A percentile compares a stretch with the other conserved stretches of the same genome.
Evolutionary conservation across 1,284 basidiomycete species (phyloP).

Genomic region (Rhodotorula sp.): DNA sequence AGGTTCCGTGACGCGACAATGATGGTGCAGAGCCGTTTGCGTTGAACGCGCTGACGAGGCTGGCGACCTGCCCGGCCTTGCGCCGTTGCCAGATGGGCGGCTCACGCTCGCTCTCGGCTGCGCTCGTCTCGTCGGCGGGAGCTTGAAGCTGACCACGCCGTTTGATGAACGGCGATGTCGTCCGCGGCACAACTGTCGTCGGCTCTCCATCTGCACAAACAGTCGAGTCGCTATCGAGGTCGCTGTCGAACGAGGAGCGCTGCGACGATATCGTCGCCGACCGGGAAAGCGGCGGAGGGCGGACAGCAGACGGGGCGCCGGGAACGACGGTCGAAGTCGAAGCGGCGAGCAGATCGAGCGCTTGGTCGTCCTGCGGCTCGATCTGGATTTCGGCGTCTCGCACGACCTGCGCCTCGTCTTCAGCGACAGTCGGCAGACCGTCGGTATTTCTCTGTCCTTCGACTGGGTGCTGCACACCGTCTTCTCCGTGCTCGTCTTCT

Average conservation of each 20-base stretch:
- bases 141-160: neutral
- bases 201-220: conserved; percentile 66
- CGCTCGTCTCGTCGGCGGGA: conserved; percentile 46
- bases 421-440: neutral
- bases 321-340: neutral
- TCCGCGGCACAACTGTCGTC: neutral
- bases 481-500: conserved; percentile 40
- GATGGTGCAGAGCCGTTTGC: neutral
- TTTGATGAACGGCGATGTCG: conserved; percentile 26
- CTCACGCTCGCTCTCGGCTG: conserved; percentile 50
- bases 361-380: neutral
- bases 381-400: neutral
- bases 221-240: conserved; percentile 77
- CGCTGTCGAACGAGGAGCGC: conserved; percentile 7
- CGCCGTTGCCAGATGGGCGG: neutral
- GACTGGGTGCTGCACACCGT: neutral
- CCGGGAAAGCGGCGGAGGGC: neutral
- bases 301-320: neutral
- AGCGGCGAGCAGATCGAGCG: neutral
- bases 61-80: conserved; percentile 11
- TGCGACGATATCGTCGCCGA: neutral
- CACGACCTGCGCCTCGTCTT: neutral
- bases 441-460: neutral
- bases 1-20: conserved; percentile 2
- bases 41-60: conserved; percentile 12